Base-by-base conservation (phyloP, 345 rosid genomes). In the Rhodamnia rubescens region DNA sequence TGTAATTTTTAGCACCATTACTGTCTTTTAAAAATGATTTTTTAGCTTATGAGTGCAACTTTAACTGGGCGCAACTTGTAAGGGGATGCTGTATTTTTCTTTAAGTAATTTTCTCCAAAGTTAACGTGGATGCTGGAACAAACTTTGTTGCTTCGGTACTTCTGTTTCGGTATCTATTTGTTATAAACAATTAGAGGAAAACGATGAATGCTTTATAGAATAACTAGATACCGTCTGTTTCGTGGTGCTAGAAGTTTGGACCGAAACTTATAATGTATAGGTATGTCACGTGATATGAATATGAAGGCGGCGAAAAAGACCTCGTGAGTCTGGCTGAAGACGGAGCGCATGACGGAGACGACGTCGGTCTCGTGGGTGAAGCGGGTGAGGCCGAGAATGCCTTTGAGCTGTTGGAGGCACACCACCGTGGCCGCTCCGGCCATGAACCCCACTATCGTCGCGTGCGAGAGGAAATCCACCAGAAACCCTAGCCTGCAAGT, bases 381-480 rank as follows among this genome's bases (percentile, higher is more conserved):
- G 74, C 86, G 95, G 3, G 82, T 88, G 29, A 96, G 96, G 20
- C 99, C 98, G 22, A 96, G 92, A 18, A 96, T 87, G 59, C 96
- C 98, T 88, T 95, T 96, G 1, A 96, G 92, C 90, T 94, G 99
- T 61, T 96, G 99, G 80, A 95, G 85, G 82, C 94, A 91, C 22
- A 96, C 98, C 81, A 96, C 98, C 4, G 99, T 95, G 6, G 99
- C 99, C 32, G 98, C 99, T 82, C 99, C 99, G 83, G 89, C 99
- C 99, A 95, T 96, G 91, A 96, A 96, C 27, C 99, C 99, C 87
- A 96, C 94, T 42, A 95, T 96, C 78, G 99, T 91, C 83, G 98
- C 98, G 86, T 96, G 99, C 53, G 99, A 96, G 82, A 96, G 91
- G 84, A 96, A 94, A 83, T 96, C 99, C 93, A 96, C 99, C 40